A percentile compares a stretch with the other conserved stretches of the same genome.
Evolutionary conservation across 495 filamentous ascomycete species (phyloP).

Genomic region (Chaetomium fimeti): DNA sequence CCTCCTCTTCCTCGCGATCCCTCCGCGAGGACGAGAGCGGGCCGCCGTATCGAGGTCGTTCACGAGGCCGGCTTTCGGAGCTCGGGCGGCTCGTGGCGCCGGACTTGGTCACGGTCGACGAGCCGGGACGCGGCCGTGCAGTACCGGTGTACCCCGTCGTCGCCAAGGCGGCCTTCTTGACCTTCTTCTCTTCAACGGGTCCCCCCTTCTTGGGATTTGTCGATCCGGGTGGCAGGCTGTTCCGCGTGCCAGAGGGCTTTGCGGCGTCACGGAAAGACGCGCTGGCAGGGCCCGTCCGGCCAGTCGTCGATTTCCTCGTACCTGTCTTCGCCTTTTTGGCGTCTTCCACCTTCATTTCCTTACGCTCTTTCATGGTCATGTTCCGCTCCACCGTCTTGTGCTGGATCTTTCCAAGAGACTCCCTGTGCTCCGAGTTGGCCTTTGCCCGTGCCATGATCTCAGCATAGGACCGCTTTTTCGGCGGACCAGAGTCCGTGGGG

Average conservation of each 20-base stretch:
- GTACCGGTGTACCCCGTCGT: constrained; percentile 59
- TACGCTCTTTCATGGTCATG: constrained; percentile 48
- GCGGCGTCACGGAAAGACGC: constrained; percentile 25
- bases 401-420: constrained; percentile 54
- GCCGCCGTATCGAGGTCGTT: constrained; percentile 31
- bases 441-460: constrained; percentile 68
- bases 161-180: constrained; percentile 56
- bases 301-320: constrained; percentile 16
- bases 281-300: constrained; percentile 28
- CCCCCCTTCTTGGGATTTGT: constrained; percentile 24
- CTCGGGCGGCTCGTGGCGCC: constrained; percentile 27
- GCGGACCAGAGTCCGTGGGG: constrained; percentile 38
- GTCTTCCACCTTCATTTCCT: constrained; percentile 43
- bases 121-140: constrained; percentile 47
- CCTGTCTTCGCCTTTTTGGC: constrained; percentile 23
- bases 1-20: constrained; percentile 53
- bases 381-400: constrained; percentile 53
- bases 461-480: constrained; percentile 64
- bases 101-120: constrained; percentile 30
- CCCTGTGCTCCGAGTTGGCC: constrained; percentile 49
- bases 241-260: constrained; percentile 18
- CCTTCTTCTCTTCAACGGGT: constrained; percentile 47
- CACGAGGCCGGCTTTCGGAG: constrained; percentile 27
- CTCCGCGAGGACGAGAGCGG: constrained; percentile 38
- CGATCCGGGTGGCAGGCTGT: constrained; percentile 20